Percentiles rank a stretch among this genome's conserved stretches.
These are phyloP conservation scores for Aspergillus sp. DNA, from an alignment of 2,329 filamentous ascomycete species.

Conservation along the genomic window DNA sequence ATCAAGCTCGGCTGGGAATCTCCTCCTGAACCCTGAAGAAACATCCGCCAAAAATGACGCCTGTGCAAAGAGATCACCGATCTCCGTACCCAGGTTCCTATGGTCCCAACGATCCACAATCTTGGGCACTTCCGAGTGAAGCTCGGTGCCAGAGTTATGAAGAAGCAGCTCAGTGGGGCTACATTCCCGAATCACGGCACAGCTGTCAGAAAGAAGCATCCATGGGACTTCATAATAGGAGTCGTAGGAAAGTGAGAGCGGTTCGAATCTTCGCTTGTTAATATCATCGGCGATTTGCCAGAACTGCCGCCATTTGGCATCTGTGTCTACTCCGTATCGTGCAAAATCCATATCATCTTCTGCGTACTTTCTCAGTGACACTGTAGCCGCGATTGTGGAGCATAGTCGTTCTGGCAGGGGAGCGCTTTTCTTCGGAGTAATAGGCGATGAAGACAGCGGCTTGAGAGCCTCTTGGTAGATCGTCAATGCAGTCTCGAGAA, in stretches of 20 bases:
- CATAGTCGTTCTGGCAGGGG: slow-evolving; percentile 73
- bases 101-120: slow-evolving; percentile 40
- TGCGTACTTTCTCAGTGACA: slow-evolving; percentile 58
- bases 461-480: slow-evolving; percentile 69
- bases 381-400: slow-evolving; percentile 64
- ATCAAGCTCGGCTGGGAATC: slow-evolving; percentile 64
- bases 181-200: slow-evolving; percentile 75
- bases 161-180: slow-evolving; percentile 70
- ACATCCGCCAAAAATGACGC: slow-evolving; percentile 63
- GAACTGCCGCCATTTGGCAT: slow-evolving; percentile 84
- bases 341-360: slow-evolving; percentile 69
- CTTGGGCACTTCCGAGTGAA: slow-evolving; percentile 33
- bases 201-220: slow-evolving; percentile 76
- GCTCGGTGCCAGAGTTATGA: slow-evolving; percentile 55
- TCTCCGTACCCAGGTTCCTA: slow-evolving; percentile 37
- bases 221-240: slow-evolving; percentile 67
- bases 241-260: slow-evolving; percentile 73
- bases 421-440: slow-evolving; percentile 42
- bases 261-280: slow-evolving; percentile 79
- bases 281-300: slow-evolving; percentile 81
- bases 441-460: slow-evolving; percentile 31
- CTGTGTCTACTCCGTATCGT: slow-evolving; percentile 66
- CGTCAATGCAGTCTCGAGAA: slow-evolving; percentile 74
- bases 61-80: slow-evolving; percentile 51
- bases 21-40: slow-evolving; percentile 64